Evolutionary conservation across 768 basidiomycete species (phyloP), one percentile per base, ranked within the genome.

Genomic region (Phaeotremella skinneri): DNA sequence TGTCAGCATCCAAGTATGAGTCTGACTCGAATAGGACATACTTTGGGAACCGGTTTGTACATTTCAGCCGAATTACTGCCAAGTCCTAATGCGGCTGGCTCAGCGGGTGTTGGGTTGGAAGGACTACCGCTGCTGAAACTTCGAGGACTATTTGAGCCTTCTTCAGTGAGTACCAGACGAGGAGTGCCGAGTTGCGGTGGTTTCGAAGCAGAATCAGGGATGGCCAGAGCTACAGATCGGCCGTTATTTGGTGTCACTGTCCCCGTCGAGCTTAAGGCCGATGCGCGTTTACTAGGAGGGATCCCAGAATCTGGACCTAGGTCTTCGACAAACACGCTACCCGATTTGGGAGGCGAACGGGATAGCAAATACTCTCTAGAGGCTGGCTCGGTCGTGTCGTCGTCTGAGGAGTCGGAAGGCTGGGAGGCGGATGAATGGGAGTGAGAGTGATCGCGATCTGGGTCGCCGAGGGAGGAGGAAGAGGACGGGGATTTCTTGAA

Each of bases 401-500:
- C 29, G 6, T 56, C 43, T 20, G 49, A 7, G 1, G n/a, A n/a
- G 41, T 42, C 25, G 27, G 39, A 42, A n/a, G 52, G 50, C 27
- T 39, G 54, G 39, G 51, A 25, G 26, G 47, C 23, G 41, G 61
- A 41, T 23, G 57, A 29, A 9, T 49, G 32, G 17, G 61, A 42
- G 26, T 61, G 61, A 14, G 62, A 59, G 7, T 43, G 55, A 25
- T 26, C 39, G 9, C n/a, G 14, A 16, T 50, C 20, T n/a, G 20
- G 1, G 21, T 55, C 50, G 42, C 52, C 55, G 23, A 42, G 42
- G 23, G 55, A 58, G 27, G 61, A 62, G 29, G 61, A 57, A 11
- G 55, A 52, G 43, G 70, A 72, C 20, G 70, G 60, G 27, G 70
- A 68, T 30, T 63, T 55, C 48, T 69, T 68, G 61, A 72, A 68